A percentile compares a stretch with the other conserved stretches of the same genome.
phyloP scores from a whole-genome alignment of 345 rosid species.

The Populus davidiana region DNA sequence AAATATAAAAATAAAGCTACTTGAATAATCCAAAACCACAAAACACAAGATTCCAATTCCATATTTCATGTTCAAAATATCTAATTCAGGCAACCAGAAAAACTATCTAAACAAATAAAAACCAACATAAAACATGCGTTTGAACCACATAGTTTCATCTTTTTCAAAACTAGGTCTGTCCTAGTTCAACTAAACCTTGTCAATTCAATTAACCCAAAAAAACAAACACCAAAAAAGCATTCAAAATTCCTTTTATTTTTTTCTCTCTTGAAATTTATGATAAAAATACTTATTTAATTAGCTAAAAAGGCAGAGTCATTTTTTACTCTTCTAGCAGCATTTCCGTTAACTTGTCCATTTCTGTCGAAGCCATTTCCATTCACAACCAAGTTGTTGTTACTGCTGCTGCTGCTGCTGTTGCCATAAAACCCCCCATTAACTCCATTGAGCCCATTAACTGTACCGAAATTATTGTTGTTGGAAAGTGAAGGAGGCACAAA shows the following conservation, averaged over 20 bases:
- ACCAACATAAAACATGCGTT: neutral
- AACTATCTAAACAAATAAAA: neutral
- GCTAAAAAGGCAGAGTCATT: neutral
- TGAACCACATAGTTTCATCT: neutral
- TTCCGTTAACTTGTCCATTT: neutral
- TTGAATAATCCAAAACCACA: neutral
- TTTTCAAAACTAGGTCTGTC: neutral
- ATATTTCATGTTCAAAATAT: neutral
- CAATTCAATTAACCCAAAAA: neutral
- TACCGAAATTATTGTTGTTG: slow-evolving; percentile 35
- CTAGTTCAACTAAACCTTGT: neutral
- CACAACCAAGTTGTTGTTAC: neutral
- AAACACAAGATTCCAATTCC: neutral
- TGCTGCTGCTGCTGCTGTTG: neutral
- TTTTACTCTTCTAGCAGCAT: neutral
- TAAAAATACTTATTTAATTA: neutral
- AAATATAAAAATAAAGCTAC: neutral
- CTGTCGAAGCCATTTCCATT: neutral
- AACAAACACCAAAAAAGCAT: neutral
- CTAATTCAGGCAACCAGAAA: neutral
- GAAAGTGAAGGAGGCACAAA: slow-evolving; percentile 84
- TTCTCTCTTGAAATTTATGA: neutral
- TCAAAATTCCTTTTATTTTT: neutral
- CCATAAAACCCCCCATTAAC: neutral
- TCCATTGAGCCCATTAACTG: slow-evolving; percentile 47